phyloP scores from a whole-genome alignment of 75 land plant species.

The Larix kaempferi region DNA sequence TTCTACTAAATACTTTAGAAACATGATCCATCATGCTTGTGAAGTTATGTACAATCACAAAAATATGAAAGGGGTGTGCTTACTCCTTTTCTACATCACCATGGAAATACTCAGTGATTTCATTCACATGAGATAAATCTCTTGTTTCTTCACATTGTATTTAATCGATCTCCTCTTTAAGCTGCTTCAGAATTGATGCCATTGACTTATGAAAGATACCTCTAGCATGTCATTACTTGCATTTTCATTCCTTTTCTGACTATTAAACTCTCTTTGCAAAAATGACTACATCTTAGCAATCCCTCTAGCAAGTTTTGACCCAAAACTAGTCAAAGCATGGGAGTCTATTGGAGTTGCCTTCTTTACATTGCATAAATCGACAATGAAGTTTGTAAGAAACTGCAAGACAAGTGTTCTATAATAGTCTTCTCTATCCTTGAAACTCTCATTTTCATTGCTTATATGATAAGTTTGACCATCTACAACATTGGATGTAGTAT shows the following conservation, averaged over 20 bases:
- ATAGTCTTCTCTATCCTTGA: slow-evolving; percentile 8
- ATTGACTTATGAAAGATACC: slow-evolving; percentile 40
- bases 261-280: slow-evolving; percentile 3
- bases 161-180: slow-evolving; percentile 37
- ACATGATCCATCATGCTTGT: too few species aligned
- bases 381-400: slow-evolving; percentile 35
- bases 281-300: slow-evolving; percentile 20
- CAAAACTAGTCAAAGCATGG: slow-evolving; percentile 22
- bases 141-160: slow-evolving; percentile 42
- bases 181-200: slow-evolving; percentile 32
- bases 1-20: too few species aligned
- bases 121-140: slow-evolving; percentile 45
- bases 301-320: slow-evolving; percentile 27
- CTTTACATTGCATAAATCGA: slow-evolving; percentile 40
- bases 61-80: slow-evolving; percentile 52
- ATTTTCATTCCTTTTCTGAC: neutral
- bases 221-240: neutral
- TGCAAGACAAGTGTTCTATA: slow-evolving; percentile 27
- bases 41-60: slow-evolving; percentile 56
- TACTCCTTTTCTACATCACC: slow-evolving; percentile 53
- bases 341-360: slow-evolving; percentile 44
- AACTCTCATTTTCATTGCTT: neutral
- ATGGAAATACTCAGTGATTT: slow-evolving; percentile 59
- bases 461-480: neutral
- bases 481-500: neutral